A percentile compares a stretch with the other conserved stretches of the same genome.
Evolutionary conservation across 129 eudicot genomes (phyloP).

Genomic region (Heracleum sosnowskyi): DNA sequence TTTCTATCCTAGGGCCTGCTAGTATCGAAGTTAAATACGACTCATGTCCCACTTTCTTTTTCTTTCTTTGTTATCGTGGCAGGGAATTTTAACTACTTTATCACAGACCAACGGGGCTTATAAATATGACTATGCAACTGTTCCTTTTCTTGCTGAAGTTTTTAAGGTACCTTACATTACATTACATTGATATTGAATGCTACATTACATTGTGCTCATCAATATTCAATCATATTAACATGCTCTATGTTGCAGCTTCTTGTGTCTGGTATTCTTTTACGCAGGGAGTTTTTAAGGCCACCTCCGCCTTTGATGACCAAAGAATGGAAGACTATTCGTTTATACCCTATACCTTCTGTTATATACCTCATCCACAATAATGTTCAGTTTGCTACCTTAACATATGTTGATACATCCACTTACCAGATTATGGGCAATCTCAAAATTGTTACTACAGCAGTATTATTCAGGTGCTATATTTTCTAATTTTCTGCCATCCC

Average conservation of each 20-base stretch:
- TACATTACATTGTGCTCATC: background rate
- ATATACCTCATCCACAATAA: constrained; percentile 88
- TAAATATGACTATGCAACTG: constrained; percentile 90
- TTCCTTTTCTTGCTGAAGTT: constrained; percentile 96
- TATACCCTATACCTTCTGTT: constrained; percentile 79
- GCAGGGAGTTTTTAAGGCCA: constrained; percentile 50
- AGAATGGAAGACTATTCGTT: constrained; percentile 63
- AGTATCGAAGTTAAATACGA: background rate
- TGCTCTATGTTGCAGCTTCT: constrained; percentile 43
- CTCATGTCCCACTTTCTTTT: no score
- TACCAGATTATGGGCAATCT: constrained; percentile 84
- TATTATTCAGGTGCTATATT: constrained; percentile 48
- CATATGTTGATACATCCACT: constrained; percentile 80
- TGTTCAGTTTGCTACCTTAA: constrained; percentile 82
- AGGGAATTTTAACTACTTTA: constrained; percentile 93
- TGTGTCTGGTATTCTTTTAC: constrained; percentile 58
- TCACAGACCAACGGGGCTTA: constrained; percentile 88
- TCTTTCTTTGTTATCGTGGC: constrained; percentile 21
- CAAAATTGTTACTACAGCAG: constrained; percentile 73
- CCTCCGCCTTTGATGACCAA: constrained; percentile 77
- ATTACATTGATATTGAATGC: background rate
- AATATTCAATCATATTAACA: background rate
- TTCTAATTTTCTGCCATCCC: background rate
- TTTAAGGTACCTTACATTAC: constrained; percentile 60
- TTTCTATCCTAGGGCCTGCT: no score